A percentile compares a stretch with the other conserved stretches of the same genome.
Evolutionary conservation across 257 asterid genomes (phyloP).

Genomic region (Nicotiana obtusifolia): DNA sequence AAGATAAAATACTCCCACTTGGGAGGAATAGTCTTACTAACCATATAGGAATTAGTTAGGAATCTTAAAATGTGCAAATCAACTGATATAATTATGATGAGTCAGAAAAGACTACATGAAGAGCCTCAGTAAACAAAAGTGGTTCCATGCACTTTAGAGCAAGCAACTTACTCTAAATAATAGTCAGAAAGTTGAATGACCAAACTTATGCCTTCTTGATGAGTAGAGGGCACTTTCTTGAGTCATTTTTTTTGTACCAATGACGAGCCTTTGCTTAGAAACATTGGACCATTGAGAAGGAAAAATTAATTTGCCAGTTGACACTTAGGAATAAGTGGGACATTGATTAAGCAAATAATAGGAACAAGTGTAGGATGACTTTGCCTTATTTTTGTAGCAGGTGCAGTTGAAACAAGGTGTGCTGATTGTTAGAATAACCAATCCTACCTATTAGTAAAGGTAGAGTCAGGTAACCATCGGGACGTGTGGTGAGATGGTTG

Average conservation of each 20-base stretch:
- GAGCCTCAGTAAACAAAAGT: background rate
- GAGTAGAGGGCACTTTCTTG: background rate
- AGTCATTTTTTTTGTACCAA: background rate
- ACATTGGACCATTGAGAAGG: too few relatives aligned
- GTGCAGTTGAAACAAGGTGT: background rate
- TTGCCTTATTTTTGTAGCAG: background rate
- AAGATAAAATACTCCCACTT: constrained; percentile 2
- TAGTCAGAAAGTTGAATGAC: background rate
- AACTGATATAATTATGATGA: background rate
- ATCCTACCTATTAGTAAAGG: background rate
- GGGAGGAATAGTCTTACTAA: background rate
- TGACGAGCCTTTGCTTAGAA: background rate
- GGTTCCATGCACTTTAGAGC: constrained; percentile 1
- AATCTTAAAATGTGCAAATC: background rate
- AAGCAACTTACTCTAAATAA: background rate
- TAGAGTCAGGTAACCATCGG: background rate
- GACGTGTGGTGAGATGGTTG: too few relatives aligned
- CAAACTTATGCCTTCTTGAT: constrained; percentile 3
- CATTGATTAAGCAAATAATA: background rate
- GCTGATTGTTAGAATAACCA: too few relatives aligned
- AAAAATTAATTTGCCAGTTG: background rate
- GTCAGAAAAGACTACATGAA: background rate
- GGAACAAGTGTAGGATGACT: background rate
- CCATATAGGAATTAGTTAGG: background rate
- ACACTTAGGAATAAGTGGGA: background rate